Evolutionary conservation across 768 basidiomycete genomes (phyloP).

Genomic region (Dentipellis fragilis): DNA sequence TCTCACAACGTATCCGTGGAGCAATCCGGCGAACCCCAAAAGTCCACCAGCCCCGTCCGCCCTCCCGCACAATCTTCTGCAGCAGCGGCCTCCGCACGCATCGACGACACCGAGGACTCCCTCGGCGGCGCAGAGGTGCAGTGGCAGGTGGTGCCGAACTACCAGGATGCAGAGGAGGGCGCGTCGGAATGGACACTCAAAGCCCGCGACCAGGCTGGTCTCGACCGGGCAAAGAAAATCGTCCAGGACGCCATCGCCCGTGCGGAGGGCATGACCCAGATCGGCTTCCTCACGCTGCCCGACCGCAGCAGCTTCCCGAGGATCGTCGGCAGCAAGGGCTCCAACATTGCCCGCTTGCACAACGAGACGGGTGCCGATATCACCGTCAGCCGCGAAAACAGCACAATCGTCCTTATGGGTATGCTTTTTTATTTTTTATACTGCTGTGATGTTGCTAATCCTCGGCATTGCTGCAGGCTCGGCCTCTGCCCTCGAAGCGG

Average conservation of each 20-base stretch:
- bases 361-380: slow-evolving; percentile 89
- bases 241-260: slow-evolving; percentile 62
- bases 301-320: slow-evolving; percentile 84
- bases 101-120: slow-evolving; percentile 58
- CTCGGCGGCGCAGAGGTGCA: slow-evolving; percentile 29
- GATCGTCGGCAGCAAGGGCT: slow-evolving; percentile 87
- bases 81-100: slow-evolving; percentile 53
- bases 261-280: slow-evolving; percentile 64
- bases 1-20: slow-evolving; percentile 79
- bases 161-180: slow-evolving; percentile 73
- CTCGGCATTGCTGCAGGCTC: slow-evolving; percentile 36
- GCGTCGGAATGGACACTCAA: slow-evolving; percentile 80
- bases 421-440: slow-evolving; percentile 15
- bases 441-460: slow-evolving; percentile 3
- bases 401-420: slow-evolving; percentile 83
- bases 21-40: slow-evolving; percentile 53
- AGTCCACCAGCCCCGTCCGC: slow-evolving; percentile 48
- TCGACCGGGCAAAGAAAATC: slow-evolving; percentile 66
- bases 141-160: slow-evolving; percentile 77
- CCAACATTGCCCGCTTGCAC: slow-evolving; percentile 82
- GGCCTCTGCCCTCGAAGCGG: slow-evolving; percentile 54
- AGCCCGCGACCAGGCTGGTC: slow-evolving; percentile 62
- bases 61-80: slow-evolving; percentile 27
- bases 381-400: slow-evolving; percentile 81
- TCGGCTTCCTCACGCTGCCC: slow-evolving; percentile 76